A percentile compares a stretch with the other conserved stretches of the same genome.
phyloP scores from a whole-genome alignment of 2,329 filamentous ascomycete species.

The Mycosphaerella sp. region DNA sequence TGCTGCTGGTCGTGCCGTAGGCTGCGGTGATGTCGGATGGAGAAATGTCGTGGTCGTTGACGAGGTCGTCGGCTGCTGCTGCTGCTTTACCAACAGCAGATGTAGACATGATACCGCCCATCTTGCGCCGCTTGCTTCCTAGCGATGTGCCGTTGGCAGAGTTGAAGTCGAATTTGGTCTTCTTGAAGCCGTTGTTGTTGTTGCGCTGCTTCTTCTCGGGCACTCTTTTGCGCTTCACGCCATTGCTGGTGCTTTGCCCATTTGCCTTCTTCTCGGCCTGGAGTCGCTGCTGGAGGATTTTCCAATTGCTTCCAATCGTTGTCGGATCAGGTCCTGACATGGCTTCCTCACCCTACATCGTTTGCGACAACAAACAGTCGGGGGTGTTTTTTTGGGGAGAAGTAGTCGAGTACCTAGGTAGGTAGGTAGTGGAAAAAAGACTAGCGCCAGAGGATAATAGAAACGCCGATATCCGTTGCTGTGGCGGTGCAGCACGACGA shows the following conservation, averaged over 20 bases:
- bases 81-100: conserved; percentile 26
- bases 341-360: background rate
- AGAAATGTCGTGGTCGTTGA: conserved; percentile 46
- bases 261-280: conserved; percentile 35
- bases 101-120: conserved; percentile 45
- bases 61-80: conserved; percentile 27
- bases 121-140: conserved; percentile 35
- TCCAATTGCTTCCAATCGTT: conserved; percentile 60
- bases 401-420: too few species aligned
- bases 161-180: conserved; percentile 17
- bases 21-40: conserved; percentile 55
- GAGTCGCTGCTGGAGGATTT: conserved; percentile 61
- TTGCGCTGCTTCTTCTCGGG: conserved; percentile 18
- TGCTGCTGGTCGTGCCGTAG: conserved; percentile 48
- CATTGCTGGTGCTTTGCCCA: conserved; percentile 26
- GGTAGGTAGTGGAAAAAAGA: background rate
- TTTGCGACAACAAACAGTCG: background rate
- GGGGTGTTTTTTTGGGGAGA: background rate
- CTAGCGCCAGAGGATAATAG: conserved; percentile 4
- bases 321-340: conserved; percentile 36
- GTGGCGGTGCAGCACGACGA: conserved; percentile 15
- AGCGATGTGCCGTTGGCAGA: conserved; percentile 7
- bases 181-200: conserved; percentile 16
- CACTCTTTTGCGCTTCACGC: conserved; percentile 32
- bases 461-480: background rate